Conservation (phyloP, 805 yeast species). For the Teunomyces barrocoloradensis region DNA sequence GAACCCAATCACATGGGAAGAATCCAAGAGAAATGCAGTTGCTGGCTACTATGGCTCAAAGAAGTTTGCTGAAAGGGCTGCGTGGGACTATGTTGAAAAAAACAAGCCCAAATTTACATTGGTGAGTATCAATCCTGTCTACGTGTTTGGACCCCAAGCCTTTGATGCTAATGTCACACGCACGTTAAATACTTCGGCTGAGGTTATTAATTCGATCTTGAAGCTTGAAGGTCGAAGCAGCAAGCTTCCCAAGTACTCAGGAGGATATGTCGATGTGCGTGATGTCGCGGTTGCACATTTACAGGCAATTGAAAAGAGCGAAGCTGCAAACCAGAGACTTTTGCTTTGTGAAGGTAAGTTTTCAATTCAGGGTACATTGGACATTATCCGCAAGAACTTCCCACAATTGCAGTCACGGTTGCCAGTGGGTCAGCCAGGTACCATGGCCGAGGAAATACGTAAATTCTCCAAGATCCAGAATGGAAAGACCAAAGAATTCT, state of each 20-base stretch:
- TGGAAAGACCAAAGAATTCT: constrained; percentile 14
- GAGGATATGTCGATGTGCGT: constrained; percentile 42
- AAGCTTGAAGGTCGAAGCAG: constrained; percentile 21
- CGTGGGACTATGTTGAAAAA: constrained; percentile 19
- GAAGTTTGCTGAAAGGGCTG: constrained; percentile 19
- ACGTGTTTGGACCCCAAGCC: constrained; percentile 60
- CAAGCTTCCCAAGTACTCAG: constrained; percentile 14
- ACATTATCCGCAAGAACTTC: constrained; percentile 19
- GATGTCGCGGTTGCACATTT: constrained; percentile 48
- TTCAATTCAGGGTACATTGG: constrained; percentile 19
- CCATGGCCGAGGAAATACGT: not conserved
- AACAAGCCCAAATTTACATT: constrained; percentile 35
- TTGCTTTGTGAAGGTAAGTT: constrained; percentile 15
- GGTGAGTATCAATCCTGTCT: constrained; percentile 52
- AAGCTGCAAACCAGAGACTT: constrained; percentile 11
- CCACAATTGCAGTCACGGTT: constrained; percentile 15
- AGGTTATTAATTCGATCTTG: constrained; percentile 41
- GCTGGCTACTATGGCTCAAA: constrained; percentile 31
- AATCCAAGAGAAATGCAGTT: constrained; percentile 36
- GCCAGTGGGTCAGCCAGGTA: constrained; percentile 4
- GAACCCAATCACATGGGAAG: constrained; percentile 54
- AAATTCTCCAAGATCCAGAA: constrained; percentile 5
- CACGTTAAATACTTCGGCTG: constrained; percentile 33
- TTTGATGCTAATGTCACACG: constrained; percentile 31
- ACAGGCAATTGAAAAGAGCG: constrained; percentile 33